These are phyloP conservation scores for Cephaloascus albidus DNA, from an alignment of 805 yeast species.

Conservation along the genomic window DNA sequence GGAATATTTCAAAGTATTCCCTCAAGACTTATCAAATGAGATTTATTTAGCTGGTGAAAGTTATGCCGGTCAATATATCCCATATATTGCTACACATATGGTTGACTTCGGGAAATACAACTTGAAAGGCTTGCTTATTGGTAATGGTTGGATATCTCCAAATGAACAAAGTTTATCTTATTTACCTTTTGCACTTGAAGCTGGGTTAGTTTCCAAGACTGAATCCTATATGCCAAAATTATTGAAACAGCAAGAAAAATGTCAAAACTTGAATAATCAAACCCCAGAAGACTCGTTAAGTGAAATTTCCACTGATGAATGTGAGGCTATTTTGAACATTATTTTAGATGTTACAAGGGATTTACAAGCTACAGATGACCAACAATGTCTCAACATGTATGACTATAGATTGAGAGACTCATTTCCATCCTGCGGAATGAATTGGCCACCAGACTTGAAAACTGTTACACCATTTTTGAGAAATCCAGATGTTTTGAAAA, in stretches of 20 bases:
- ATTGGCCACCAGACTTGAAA: slow-evolving; percentile 73
- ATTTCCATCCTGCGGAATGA: slow-evolving; percentile 82
- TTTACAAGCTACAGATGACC: slow-evolving; percentile 14
- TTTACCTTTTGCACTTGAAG: slow-evolving; percentile 57
- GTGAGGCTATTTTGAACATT: slow-evolving; percentile 37
- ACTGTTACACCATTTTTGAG: slow-evolving; percentile 42
- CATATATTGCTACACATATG: slow-evolving; percentile 68
- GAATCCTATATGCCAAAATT: slow-evolving; percentile 31
- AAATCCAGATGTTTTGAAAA: slow-evolving; percentile 30
- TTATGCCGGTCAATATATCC: slow-evolving; percentile 95
- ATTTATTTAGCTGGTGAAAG: slow-evolving; percentile 88
- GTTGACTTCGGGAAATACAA: slow-evolving; percentile 18
- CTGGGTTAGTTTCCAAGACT: slow-evolving; percentile 39
- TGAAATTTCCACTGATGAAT: slow-evolving; percentile 22
- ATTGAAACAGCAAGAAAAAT: slow-evolving; percentile 41
- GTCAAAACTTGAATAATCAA: slow-evolving; percentile 44
- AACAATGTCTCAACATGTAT: slow-evolving; percentile 74
- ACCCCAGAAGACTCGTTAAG: slow-evolving; percentile 6
- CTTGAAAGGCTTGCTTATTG: slow-evolving; percentile 65
- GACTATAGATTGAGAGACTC: slow-evolving; percentile 64
- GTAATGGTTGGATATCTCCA: slow-evolving; percentile 95
- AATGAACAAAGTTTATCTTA: slow-evolving; percentile 74
- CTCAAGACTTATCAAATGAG: slow-evolving; percentile 56
- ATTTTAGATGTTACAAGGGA: slow-evolving; percentile 24
- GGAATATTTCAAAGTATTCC: slow-evolving; percentile 61